Conservation (phyloP, 164 flowering plant genomes). For the Annona cherimola region DNA sequence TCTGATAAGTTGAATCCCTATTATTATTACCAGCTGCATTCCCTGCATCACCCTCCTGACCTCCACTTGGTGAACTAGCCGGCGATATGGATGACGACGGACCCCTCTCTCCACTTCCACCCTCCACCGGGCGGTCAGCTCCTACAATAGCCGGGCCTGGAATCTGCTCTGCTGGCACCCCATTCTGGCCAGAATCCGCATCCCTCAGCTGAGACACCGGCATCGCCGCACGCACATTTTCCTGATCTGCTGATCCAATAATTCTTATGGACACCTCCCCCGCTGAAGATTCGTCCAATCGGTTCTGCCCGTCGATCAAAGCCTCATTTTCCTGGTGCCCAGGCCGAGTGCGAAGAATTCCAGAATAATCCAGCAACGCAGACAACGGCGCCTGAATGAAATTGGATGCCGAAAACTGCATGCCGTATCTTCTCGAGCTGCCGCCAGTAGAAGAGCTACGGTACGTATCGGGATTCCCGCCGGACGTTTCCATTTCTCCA, state of each 20-base stretch:
- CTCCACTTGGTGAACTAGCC: constrained; percentile 17
- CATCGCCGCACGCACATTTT: constrained; percentile 34
- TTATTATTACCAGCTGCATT: constrained; percentile 40
- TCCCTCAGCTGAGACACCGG: constrained; percentile 16
- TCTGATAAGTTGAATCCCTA: constrained; percentile 85
- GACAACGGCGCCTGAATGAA: constrained; percentile 78
- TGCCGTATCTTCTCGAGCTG: constrained; percentile 45
- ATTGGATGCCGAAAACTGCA: constrained; percentile 61
- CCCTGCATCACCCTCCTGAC: constrained; percentile 40
- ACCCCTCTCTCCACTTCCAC: constrained; percentile 29
- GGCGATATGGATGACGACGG: constrained; percentile 22
- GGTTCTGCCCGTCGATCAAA: constrained; percentile 28
- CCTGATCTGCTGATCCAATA: constrained; percentile 70
- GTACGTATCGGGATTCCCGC: constrained; percentile 42
- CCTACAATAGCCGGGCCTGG: constrained; percentile 6
- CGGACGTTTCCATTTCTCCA: constrained; percentile 50
- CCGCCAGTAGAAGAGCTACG: constrained; percentile 32
- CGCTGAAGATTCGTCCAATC: constrained; percentile 28
- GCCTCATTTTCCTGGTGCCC: constrained; percentile 46
- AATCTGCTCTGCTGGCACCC: constrained; percentile 18
- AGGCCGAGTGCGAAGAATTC: constrained; percentile 55
- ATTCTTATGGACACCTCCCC: constrained; percentile 95
- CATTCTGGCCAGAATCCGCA: constrained; percentile 10
- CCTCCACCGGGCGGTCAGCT: constrained; percentile 31
- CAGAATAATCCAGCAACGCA: constrained; percentile 80